Evolutionary conservation across 2,329 filamentous ascomycete species (phyloP), one percentile per base, ranked within the genome.

Genomic region (Tolypocladium paradoxum): DNA sequence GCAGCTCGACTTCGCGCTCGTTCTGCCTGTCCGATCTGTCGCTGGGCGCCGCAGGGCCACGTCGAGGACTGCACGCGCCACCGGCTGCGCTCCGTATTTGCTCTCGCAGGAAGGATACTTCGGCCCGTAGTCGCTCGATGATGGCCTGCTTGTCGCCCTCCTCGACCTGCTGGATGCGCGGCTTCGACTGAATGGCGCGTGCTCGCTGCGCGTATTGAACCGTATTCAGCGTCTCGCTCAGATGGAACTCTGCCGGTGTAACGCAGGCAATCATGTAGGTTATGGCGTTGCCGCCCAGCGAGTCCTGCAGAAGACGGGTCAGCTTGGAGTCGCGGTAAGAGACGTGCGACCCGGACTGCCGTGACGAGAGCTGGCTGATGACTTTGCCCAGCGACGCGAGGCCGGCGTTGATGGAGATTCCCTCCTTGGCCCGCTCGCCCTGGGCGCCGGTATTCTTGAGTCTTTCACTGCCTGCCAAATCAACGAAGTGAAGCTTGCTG

Each of bases 221-320:
- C 0, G 93, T 99, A 68, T 99, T 99, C 54, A 99, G 76, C 0
- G 95, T 97, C 72, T 99, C 93, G 72, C 91, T 97, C 46, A 99
- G 76, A 68, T 99, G 93, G 66, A 99, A 99, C 67, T 96, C 91
- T 16, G 92, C 90, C 0, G 91, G 92, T 1, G 92, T 99, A 33
- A 99, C 91, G 71, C 93, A 99, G 9, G 93, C 93, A 72, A 99
- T 93, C 93, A 99, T 97, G 73, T 97, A 99, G 0, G 93, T 99
- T 66, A 96, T 95, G 36, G 93, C 93, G 66, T 95, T 97, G 5
- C 93, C 93, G 54, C 93, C 93, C 6, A 99, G 78, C 0, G 93
- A 99, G 70, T 99, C 93, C 74, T 99, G 93, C 20, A 99, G 81
- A 27, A 99, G 77, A 55, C 93, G 86, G 12, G 93, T 99, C 61